These are phyloP conservation scores for Cystobasidium sp. DNA, from an alignment of 1,284 basidiomycete species.

Conservation along the genomic window DNA sequence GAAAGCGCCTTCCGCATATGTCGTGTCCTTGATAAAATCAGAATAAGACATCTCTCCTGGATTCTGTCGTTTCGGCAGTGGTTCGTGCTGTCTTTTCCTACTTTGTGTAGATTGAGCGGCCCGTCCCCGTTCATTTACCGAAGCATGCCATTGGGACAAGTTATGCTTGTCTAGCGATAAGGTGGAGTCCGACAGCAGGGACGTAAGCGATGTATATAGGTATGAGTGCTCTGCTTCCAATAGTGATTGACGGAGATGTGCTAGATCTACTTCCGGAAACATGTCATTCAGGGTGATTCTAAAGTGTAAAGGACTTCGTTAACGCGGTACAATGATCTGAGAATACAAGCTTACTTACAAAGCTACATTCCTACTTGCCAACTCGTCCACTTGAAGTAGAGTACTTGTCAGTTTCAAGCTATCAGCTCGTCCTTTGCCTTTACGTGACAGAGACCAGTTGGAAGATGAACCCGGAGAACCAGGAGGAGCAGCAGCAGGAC, in stretches of 20 bases:
- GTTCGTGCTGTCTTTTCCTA: neutral
- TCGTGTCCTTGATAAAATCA: constrained; percentile 25
- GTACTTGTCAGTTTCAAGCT: neutral
- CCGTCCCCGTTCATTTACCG: neutral
- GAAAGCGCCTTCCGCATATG: constrained; percentile 9
- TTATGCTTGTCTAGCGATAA: constrained; percentile 17
- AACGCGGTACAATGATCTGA: neutral
- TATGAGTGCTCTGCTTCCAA: constrained; percentile 15
- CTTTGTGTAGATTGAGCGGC: neutral
- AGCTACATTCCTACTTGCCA: constrained; percentile 21
- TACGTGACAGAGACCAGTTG: neutral
- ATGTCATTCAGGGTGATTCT: constrained; percentile 32
- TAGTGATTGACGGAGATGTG: constrained; percentile 17
- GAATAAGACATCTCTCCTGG: constrained; percentile 30
- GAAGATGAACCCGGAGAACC: neutral
- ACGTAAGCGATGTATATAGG: constrained; percentile 14
- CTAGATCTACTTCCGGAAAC: constrained; percentile 30
- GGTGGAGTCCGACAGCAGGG: constrained; percentile 13
- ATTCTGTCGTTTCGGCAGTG: constrained; percentile 21
- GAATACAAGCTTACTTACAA: constrained; percentile 8
- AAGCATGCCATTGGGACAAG: neutral
- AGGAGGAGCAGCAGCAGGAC: neutral
- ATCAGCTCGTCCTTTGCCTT: constrained; percentile 30
- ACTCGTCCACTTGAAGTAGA: constrained; percentile 33
- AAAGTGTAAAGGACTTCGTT: neutral